A percentile compares a stretch with the other conserved stretches of the same genome.
Evolutionary conservation across 1,284 basidiomycete genomes (phyloP).

Genomic region (Entoloma clypeatum): DNA sequence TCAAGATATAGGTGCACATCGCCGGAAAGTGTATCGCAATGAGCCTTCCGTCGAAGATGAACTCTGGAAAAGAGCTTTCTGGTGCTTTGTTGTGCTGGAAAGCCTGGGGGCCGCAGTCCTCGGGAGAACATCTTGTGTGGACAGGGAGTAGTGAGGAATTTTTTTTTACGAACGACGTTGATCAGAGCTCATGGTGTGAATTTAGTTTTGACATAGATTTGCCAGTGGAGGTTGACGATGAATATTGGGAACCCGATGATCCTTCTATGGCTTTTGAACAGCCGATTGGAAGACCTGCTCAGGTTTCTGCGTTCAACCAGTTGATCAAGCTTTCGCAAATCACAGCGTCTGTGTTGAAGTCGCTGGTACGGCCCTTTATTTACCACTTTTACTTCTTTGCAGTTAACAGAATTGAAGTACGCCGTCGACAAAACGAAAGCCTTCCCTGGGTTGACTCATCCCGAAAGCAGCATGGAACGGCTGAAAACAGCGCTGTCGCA

Average conservation of each 20-base stretch:
- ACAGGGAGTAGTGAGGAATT: conserved; percentile 72
- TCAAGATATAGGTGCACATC: conserved; percentile 66
- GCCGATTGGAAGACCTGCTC: conserved; percentile 58
- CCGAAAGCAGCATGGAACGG: conserved; percentile 59
- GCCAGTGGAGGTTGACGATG: conserved; percentile 82
- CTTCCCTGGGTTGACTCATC: conserved; percentile 35
- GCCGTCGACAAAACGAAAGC: conserved; percentile 62
- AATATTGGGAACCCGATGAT: conserved; percentile 68
- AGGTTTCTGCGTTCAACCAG: conserved; percentile 61
- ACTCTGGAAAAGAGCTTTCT: conserved; percentile 79
- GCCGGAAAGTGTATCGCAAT: conserved; percentile 48
- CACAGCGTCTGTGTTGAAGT: conserved; percentile 64
- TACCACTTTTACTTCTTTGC: conserved; percentile 8
- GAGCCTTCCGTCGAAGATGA: conserved; percentile 55
- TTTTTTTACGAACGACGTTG: conserved; percentile 9
- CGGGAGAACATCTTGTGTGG: conserved; percentile 67
- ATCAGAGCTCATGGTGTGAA: conserved; percentile 9
- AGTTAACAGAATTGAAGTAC: conserved; percentile 47
- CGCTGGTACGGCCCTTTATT: conserved; percentile 48
- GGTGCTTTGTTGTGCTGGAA: conserved; percentile 61
- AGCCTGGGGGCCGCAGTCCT: conserved; percentile 61
- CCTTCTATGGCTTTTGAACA: conserved; percentile 54
- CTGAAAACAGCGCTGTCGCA: conserved; percentile 67
- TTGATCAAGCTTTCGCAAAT: conserved; percentile 71
- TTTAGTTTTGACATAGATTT: conserved; percentile 73